These are phyloP conservation scores for Fusarium avenaceum DNA, from an alignment of 2,329 filamentous ascomycete species.

Conservation along the genomic window DNA sequence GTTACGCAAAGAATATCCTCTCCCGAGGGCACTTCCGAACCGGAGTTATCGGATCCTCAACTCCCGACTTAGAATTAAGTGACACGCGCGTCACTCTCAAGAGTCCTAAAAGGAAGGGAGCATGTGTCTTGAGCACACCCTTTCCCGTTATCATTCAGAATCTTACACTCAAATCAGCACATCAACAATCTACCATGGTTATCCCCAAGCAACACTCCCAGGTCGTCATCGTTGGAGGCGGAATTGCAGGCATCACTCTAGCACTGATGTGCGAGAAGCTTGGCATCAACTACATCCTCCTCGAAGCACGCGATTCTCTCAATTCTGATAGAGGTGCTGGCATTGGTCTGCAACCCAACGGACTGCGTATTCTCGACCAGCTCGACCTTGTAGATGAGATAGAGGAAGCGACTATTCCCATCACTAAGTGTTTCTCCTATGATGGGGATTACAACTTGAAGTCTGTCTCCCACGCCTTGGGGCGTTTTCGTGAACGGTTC, in stretches of 20 bases:
- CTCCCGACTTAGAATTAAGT: neutral
- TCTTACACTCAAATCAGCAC: neutral
- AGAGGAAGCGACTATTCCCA: neutral
- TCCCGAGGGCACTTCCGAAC: neutral
- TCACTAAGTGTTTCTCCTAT: conserved; percentile 11
- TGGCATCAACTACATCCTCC: conserved; percentile 5
- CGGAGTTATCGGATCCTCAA: neutral
- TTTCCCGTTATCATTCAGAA: too few species aligned
- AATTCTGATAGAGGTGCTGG: conserved; percentile 13
- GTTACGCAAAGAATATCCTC: neutral
- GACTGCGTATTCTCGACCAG: neutral
- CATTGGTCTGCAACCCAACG: conserved; percentile 8
- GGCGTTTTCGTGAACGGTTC: neutral
- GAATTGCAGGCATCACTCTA: conserved; percentile 4
- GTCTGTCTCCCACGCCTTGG: neutral
- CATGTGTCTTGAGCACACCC: too few species aligned
- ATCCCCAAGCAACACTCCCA: neutral
- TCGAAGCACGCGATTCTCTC: neutral
- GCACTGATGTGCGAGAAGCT: conserved; percentile 10
- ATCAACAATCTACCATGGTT: neutral
- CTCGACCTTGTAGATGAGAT: neutral
- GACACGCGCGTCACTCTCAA: too few species aligned
- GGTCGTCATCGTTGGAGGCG: neutral
- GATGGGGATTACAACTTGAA: neutral
- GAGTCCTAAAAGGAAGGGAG: too few species aligned